phyloP scores from a whole-genome alignment of 106 monocot species.

The Dendrobium huoshanense region DNA sequence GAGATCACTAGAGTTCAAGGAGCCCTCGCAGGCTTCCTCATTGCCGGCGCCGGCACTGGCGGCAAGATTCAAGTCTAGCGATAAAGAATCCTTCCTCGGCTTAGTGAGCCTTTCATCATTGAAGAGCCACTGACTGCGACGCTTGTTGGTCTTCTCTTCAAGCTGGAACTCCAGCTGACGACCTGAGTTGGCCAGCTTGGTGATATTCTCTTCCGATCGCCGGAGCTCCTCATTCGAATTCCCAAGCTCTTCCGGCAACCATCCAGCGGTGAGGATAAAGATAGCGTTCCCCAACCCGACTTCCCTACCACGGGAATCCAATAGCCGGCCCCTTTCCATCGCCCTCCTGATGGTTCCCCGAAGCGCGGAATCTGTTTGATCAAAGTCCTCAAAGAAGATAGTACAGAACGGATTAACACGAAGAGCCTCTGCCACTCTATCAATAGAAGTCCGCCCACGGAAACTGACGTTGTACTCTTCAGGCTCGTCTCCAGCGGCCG shows the following conservation, averaged over 20 bases:
- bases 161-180: constrained; percentile 56
- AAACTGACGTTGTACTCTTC: constrained; percentile 18
- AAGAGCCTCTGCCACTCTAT: constrained; percentile 44
- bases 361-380: constrained; percentile 36
- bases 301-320: constrained; percentile 75
- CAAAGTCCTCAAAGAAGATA: constrained; percentile 58
- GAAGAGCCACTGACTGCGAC: constrained; percentile 31
- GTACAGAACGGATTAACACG: constrained; percentile 62
- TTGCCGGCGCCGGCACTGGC: constrained; percentile 6
- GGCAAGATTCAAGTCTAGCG: constrained; percentile 72
- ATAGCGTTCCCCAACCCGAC: constrained; percentile 54
- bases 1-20: constrained; percentile 74
- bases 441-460: constrained; percentile 45
- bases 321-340: constrained; percentile 59
- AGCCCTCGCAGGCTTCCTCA: constrained; percentile 56
- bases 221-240: constrained; percentile 6
- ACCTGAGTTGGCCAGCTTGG: constrained; percentile 25
- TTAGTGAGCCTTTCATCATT: constrained; percentile 17
- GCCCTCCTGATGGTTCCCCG: constrained; percentile 50
- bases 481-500: constrained; percentile 7
- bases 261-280: constrained; percentile 53
- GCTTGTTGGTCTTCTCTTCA: constrained; percentile 37
- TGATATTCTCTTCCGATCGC: constrained; percentile 41
- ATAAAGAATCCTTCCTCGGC: constrained; percentile 44
- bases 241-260: constrained; percentile 45